Evolutionary conservation across 2,329 filamentous ascomycete species (phyloP), one percentile per base, ranked within the genome.

Genomic region (Emericellopsis cladophorae): DNA sequence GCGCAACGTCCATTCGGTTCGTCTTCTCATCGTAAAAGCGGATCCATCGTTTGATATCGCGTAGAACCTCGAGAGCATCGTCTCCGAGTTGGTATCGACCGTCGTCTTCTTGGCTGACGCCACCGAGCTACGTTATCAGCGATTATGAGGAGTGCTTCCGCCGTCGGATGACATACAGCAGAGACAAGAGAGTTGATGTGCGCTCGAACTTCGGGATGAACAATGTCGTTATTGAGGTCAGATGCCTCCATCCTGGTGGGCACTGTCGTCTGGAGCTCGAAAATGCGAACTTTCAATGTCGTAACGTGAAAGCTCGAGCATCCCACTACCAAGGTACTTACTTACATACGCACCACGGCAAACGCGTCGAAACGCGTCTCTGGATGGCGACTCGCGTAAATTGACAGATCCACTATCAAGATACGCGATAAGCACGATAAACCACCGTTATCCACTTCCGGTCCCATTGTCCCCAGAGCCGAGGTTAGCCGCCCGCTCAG

Each of bases 11-110:
- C 70, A 94, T 83, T 49, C 90, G 82, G 57, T 95, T 93, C 48
- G 82, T 79, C 58, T 93, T 93, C 57, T 94, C 85, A 59, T 95
- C 89, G 68, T 92, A 92, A 47, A 95, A 78, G 51, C 87, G 88
- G 49, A 98, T 74, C 92, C 92, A 98, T 75, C 83, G 82, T 56
- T 92, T 90, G 41, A 98, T 72, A 62, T 98, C 92, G 46, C 90
- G 88, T 43, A 98, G 70, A 54, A 89, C 92, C 43, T 92, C 85
- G 45, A 94, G 69, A 11, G 89, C 90, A 56, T 95, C 90, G 61
- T 96, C 90, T 61, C 92, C 92, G 31, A 96, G 78, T 35, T 86
- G 74, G 59, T 98, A 98, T 54, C 74, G 74, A 42, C 84, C 84
- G 54, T 88, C 81, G 52, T 90, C 81, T 49, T 86, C 83, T 40